These are phyloP conservation scores for Dorcoceras hygrometricum DNA, from an alignment of 257 asterid genomes.

Conservation along the genomic window DNA sequence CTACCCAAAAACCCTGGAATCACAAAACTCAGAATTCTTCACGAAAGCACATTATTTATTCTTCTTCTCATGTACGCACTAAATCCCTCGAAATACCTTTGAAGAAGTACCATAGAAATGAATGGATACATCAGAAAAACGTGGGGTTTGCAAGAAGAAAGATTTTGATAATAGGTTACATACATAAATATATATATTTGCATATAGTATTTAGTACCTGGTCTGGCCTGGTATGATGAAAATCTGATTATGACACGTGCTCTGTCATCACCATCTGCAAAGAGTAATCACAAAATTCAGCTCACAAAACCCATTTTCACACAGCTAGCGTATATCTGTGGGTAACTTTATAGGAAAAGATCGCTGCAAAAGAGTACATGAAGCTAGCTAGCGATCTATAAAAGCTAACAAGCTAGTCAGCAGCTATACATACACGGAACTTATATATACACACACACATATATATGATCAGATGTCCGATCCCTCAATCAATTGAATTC, in stretches of 20 bases:
- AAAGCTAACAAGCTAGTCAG: constrained; percentile 12
- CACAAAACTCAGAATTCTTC: neutral
- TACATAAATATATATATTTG: neutral
- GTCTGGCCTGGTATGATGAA: constrained; percentile 21
- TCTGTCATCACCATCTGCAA: constrained; percentile 45
- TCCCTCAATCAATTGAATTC: constrained; percentile 19
- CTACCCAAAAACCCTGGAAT: neutral
- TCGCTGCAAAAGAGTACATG: neutral
- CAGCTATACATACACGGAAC: constrained; percentile 6
- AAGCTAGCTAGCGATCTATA: neutral
- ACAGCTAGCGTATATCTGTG: neutral
- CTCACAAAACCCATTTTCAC: neutral
- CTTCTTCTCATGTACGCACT: neutral
- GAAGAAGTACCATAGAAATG: too few relatives aligned
- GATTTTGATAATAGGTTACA: constrained; percentile 31
- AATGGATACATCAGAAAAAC: neutral
- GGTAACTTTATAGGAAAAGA: neutral
- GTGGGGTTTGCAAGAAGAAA: constrained; percentile 20
- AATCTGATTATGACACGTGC: constrained; percentile 45
- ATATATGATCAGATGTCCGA: constrained; percentile 15
- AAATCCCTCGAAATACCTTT: neutral
- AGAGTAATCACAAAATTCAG: neutral
- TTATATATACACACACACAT: neutral
- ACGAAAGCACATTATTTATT: neutral
- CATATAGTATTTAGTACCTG: constrained; percentile 29